Base-by-base conservation (phyloP, 2,329 filamentous ascomycete genomes). In the Escovopsis sp. region DNA sequence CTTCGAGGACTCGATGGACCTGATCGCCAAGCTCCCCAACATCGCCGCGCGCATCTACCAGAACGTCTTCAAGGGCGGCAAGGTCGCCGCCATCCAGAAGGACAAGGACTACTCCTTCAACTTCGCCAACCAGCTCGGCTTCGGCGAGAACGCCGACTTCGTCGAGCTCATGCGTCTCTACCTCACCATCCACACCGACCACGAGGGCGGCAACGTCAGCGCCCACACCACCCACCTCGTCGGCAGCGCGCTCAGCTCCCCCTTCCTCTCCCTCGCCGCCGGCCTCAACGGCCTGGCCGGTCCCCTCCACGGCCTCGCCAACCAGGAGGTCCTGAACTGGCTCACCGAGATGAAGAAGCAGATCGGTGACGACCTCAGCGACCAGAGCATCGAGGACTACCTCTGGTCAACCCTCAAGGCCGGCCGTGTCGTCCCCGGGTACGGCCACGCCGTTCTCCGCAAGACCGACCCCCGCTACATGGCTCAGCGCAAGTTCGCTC, bases 51-150 rank as follows among this genome's bases (percentile, higher is more conserved):
- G 86, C 69, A 98, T 98, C 75, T 98, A 98, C 79, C 90, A 93
- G 72, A 98, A 98, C 64, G 80, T 96, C 62, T 98, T 93, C 84
- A 94, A 96, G 79, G 90, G 93, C 57, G 90, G 90, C 68, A 96
- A 96, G 79, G 88, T 98, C 49, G 83, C 85, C 41, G 62, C 86
- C 37, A 76, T 94, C 61, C 79, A 96, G 73, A 92, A 94, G 75
- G 88, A 96, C 70, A 90, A 96, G 82, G 90, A 98, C 61, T 98
- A 94, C 72, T 75, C 79, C 53, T 98, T 80, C 83, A 98, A 98
- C 81, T 83, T 98, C 61, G 87, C 90, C 66, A 96, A 96, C 78
- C 86, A 94, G 77, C 85, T 98, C 52, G 90, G 90, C 55, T 98
- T 90, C 61, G 82, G 82, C 52, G 76, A 80, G 55, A 96, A 98